Conservation (phyloP, 495 filamentous ascomycete genomes). For the Tetracladium setigerum region DNA sequence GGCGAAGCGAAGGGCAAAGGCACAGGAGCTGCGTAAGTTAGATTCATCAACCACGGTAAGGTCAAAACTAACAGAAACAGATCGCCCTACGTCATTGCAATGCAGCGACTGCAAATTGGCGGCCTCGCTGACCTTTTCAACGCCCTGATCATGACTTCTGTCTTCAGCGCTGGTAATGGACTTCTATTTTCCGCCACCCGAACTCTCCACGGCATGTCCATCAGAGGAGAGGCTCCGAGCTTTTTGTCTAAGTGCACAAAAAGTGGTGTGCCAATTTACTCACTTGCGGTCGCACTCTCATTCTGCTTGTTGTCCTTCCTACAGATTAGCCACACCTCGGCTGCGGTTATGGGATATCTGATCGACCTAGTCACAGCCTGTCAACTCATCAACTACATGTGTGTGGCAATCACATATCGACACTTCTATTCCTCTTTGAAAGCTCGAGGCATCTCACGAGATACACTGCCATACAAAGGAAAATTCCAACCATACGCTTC, state of each 20-base stretch:
- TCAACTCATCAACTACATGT: conserved; percentile 51
- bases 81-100: conserved; percentile 55
- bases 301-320: conserved; percentile 57
- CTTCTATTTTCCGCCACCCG: conserved; percentile 71
- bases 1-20: not conserved
- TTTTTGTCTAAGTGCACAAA: conserved; percentile 46
- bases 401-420: conserved; percentile 42
- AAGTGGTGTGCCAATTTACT: conserved; percentile 52
- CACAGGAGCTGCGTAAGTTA: conserved; percentile 35
- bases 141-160: conserved; percentile 57
- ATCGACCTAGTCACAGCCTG: conserved; percentile 46
- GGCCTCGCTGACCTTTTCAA: conserved; percentile 66
- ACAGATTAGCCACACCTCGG: conserved; percentile 42
- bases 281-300: conserved; percentile 42
- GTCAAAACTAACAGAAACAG: conserved; percentile 49
- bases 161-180: conserved; percentile 61
- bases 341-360: conserved; percentile 53
- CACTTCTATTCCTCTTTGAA: conserved; percentile 47
- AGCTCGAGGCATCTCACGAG: conserved; percentile 44
- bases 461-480: conserved; percentile 46
- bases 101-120: conserved; percentile 50
- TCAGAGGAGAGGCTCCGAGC: conserved; percentile 53
- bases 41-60: conserved; percentile 32
- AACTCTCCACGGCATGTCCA: conserved; percentile 58
- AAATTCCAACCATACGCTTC: conserved; percentile 54